Evolutionary conservation across 176 grass and related monocot species (phyloP).

Genomic region (Zoysia japonica): DNA sequence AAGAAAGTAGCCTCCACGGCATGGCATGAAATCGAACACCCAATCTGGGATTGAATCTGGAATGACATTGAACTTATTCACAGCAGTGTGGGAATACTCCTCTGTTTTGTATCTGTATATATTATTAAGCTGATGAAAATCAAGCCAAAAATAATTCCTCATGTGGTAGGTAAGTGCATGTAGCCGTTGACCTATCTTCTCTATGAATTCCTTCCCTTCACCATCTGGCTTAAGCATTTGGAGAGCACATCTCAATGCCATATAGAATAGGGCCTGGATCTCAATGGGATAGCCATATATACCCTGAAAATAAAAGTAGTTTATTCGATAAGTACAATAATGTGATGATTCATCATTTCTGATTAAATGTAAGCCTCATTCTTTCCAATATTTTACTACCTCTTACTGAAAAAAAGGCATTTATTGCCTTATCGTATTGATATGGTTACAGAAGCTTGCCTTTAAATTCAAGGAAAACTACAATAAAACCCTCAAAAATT

Average conservation of each 20-base stretch:
- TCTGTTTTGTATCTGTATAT: conserved; percentile 98
- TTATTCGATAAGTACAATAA: not conserved
- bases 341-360: not conserved
- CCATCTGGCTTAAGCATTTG: conserved; percentile 79
- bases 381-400: not conserved
- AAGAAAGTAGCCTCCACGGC: conserved; percentile 81
- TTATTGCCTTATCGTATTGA: not conserved
- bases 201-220: conserved; percentile 80
- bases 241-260: conserved; percentile 82
- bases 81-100: conserved; percentile 93
- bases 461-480: not conserved
- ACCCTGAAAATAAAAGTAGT: conserved; percentile 54
- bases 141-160: conserved; percentile 95
- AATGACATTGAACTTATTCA: conserved; percentile 98
- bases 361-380: not conserved
- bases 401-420: conserved; percentile 19
- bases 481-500: conserved; percentile 14
- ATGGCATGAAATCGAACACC: conserved; percentile 97
- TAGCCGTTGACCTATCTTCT: conserved; percentile 75
- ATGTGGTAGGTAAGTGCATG: conserved; percentile 92
- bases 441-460: not conserved
- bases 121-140: conserved; percentile 80
- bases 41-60: conserved; percentile 96
- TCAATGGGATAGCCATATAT: conserved; percentile 97
- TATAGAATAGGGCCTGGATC: conserved; percentile 95